Conservation (phyloP, 495 filamentous ascomycete species). For the Margaritispora aquatica region DNA sequence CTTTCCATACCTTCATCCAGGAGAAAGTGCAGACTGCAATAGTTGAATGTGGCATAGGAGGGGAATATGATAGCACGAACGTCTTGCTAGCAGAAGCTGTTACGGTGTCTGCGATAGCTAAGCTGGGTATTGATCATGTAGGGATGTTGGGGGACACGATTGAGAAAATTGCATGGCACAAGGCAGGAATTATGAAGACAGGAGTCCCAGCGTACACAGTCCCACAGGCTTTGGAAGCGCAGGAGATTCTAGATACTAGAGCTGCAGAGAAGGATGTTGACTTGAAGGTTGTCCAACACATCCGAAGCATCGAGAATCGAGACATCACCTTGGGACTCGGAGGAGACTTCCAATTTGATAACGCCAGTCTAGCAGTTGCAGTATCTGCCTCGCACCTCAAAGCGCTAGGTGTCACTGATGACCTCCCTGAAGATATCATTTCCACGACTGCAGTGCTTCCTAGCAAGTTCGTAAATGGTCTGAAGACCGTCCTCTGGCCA, state of each 20-base stretch:
- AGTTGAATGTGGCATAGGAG: constrained; percentile 91
- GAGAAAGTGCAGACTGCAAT: constrained; percentile 78
- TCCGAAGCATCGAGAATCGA: constrained; percentile 15
- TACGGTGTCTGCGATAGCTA: constrained; percentile 68
- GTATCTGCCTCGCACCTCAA: constrained; percentile 56
- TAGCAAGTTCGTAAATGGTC: constrained; percentile 27
- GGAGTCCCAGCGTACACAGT: constrained; percentile 66
- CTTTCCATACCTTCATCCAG: constrained; percentile 76
- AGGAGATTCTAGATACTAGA: constrained; percentile 60
- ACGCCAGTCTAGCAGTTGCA: constrained; percentile 77
- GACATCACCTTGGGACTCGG: constrained; percentile 54
- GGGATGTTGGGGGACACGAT: constrained; percentile 75
- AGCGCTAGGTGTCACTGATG: constrained; percentile 64
- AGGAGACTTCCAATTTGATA: constrained; percentile 78
- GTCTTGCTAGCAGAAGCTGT: constrained; percentile 57
- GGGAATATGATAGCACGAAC: constrained; percentile 92
- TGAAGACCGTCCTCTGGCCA: constrained; percentile 34
- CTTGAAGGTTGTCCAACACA: constrained; percentile 7
- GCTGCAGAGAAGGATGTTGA: constrained; percentile 58
- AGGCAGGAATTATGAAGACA: constrained; percentile 84
- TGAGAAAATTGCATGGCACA: constrained; percentile 96
- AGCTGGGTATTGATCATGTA: constrained; percentile 88
- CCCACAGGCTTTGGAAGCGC: constrained; percentile 60
- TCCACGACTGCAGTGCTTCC: not conserved
- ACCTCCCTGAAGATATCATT: constrained; percentile 51